phyloP scores from a whole-genome alignment of 805 yeast genomes.

The Candida silvatica region DNA sequence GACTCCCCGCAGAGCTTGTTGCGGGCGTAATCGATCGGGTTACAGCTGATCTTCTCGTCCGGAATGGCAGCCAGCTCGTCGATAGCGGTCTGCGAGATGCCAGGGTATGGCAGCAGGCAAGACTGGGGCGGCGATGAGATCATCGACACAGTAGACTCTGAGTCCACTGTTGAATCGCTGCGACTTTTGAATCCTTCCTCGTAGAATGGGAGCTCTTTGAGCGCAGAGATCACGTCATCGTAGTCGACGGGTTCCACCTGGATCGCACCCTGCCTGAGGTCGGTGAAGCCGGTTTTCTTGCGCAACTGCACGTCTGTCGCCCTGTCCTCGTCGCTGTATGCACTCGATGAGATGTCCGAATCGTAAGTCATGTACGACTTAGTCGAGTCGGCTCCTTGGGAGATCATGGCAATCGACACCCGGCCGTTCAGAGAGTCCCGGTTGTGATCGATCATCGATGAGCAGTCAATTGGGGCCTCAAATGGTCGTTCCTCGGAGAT shows the following conservation, averaged over 20 bases:
- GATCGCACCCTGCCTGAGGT: slow-evolving; percentile 33
- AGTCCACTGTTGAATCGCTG: slow-evolving; percentile 3
- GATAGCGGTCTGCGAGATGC: slow-evolving; percentile 47
- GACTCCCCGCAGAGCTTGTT: slow-evolving; percentile 68
- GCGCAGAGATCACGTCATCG: neutral
- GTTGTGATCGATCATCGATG: neutral
- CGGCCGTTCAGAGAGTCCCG: slow-evolving; percentile 1
- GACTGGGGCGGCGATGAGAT: slow-evolving; percentile 25
- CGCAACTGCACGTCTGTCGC: slow-evolving; percentile 18
- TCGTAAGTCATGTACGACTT: slow-evolving; percentile 45
- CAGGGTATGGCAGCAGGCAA: slow-evolving; percentile 32
- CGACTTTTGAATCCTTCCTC: neutral
- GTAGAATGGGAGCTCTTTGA: slow-evolving; percentile 21
- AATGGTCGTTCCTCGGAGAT: neutral
- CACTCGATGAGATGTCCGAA: slow-evolving; percentile 35
- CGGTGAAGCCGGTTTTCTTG: slow-evolving; percentile 41
- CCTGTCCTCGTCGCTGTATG: neutral
- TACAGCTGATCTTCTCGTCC: slow-evolving; percentile 59
- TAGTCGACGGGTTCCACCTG: neutral
- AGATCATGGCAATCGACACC: slow-evolving; percentile 22
- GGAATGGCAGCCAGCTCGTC: slow-evolving; percentile 80
- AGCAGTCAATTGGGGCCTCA: slow-evolving; percentile 1
- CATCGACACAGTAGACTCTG: slow-evolving; percentile 18
- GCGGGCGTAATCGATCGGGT: slow-evolving; percentile 70
- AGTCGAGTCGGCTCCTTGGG: slow-evolving; percentile 30